Evolutionary conservation across 1,139 yeast genomes (phyloP), one percentile per base, ranked within the genome.

Genomic region (Geotrichum aggregatum): DNA sequence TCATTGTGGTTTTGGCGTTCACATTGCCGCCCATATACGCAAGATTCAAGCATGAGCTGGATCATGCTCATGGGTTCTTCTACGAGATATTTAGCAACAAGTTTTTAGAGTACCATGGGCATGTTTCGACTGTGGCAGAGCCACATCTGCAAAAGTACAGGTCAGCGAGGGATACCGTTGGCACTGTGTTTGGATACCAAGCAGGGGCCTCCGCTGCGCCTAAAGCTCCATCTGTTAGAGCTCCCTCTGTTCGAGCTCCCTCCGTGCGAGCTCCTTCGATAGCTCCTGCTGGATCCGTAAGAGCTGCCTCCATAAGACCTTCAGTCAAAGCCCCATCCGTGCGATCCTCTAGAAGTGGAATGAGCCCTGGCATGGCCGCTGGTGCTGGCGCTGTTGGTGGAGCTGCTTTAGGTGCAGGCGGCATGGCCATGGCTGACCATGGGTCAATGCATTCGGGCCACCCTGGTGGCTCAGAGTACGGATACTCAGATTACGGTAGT

Each of bases 31-130:
- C 79, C 33, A 65, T 86, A 59, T 92, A 91, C 75, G 72, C 78
- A 61, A 77, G 76, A 61, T 83, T 87, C 78, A 83, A 88, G 76
- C 76, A 76, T 64, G 85, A 86, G 73, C 85, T 92, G 68, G 96
- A 91, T 71, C 82, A 83, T 50, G 79, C 81, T 52, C 77, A 85
- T 54, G 78, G 78, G 56, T 76, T 81, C 60, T 77, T 75, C 67
- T 72, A 82, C 59, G 73, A 77, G 59, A 63, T 79, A 50, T 82
- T 82, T 54, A 79, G 78, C 66, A 76, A 73, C 49, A 83, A 84
- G 71, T 68, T 80, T 54, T 62, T 73, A 56, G 49, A 73, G 48
- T 84, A 82, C 50, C 76, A 78, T 59, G 76, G 77, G 58, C 80
- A 82, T 69, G 79, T 81, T 56, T 67, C 59, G 53, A 63, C 58